Evolutionary conservation across 805 yeast species (phyloP), one percentile per base, ranked within the genome.

Genomic region (Lachancea meyersii): DNA sequence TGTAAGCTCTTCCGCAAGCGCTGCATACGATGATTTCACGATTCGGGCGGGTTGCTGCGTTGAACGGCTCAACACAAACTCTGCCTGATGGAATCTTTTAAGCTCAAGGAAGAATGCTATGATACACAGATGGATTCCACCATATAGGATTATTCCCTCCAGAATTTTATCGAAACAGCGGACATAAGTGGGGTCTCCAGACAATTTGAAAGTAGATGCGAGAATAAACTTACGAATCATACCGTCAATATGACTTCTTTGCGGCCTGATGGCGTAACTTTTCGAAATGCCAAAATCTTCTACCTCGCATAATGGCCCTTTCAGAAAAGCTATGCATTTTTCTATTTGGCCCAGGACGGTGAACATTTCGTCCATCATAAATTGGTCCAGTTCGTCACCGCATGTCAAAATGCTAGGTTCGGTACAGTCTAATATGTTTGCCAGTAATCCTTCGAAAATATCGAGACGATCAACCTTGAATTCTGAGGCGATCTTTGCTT

Each of bases 81-180:
- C 26, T 2, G 31, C 28, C 18, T 16, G 32, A 22, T 28, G 35
- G 38, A 59, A 65, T 40, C 62, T 56, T 30, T 61, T 59, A 31
- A 73, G 48, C 14, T 60, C 55, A 41, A 60, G 61, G 48, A 75
- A 72, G 33, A 72, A 65, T 70, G 72, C 67, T 16, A 75, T 48
- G 2, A 67, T 54, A 34, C 63, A 67, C 8, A 72, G 20, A 44
- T 70, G 73, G 21, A 68, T 52, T 1, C 72, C 74, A 13, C 79
- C 79, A 44, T 62, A 65, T 34, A 74, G 48, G 6, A 71, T 31
- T 7, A 74, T 45, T 0, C 72, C 73, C 63, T 71, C 67, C 1
- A 73, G 40, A 1, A 76, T 60, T 23, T 65, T 60, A 33, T 70
- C 67, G 38, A 68, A 64, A 4, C 72, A 49, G 2, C 41, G 32